phyloP scores from a whole-genome alignment of 148 eudicot species.

The Bassia scoparia region DNA sequence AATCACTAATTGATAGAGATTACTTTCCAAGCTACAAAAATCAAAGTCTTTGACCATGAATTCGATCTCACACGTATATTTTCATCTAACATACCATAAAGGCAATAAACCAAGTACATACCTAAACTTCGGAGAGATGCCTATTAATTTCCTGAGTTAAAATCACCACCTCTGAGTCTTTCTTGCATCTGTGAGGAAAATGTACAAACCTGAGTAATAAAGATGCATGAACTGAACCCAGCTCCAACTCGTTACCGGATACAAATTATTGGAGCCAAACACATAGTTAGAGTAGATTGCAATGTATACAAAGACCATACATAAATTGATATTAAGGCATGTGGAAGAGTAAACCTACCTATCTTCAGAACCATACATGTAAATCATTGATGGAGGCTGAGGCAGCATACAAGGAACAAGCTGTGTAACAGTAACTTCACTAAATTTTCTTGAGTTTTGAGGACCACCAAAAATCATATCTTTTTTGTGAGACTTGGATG shows the following conservation, averaged over 20 bases:
- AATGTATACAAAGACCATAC: neutral
- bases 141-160: conserved; percentile 64
- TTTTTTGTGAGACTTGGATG: conserved; percentile 37
- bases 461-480: conserved; percentile 85
- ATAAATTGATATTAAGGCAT: neutral
- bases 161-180: conserved; percentile 34
- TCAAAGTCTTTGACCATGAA: neutral
- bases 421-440: conserved; percentile 71
- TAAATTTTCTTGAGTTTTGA: conserved; percentile 63
- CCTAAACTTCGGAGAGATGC: conserved; percentile 83
- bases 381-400: conserved; percentile 46
- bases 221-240: neutral
- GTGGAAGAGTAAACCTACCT: conserved; percentile 30
- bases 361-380: conserved; percentile 22
- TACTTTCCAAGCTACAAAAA: neutral
- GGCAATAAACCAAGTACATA: conserved; percentile 35
- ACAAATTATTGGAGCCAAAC: neutral
- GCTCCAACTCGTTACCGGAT: neutral
- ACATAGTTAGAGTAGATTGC: neutral
- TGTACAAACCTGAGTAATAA: conserved; percentile 14
- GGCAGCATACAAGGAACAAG: conserved; percentile 74
- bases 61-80: neutral
- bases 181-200: conserved; percentile 31
- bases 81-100: neutral
- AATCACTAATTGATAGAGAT: neutral